These are phyloP conservation scores for Barnettozyma populi DNA, from an alignment of 805 yeast genomes.

Conservation along the genomic window DNA sequence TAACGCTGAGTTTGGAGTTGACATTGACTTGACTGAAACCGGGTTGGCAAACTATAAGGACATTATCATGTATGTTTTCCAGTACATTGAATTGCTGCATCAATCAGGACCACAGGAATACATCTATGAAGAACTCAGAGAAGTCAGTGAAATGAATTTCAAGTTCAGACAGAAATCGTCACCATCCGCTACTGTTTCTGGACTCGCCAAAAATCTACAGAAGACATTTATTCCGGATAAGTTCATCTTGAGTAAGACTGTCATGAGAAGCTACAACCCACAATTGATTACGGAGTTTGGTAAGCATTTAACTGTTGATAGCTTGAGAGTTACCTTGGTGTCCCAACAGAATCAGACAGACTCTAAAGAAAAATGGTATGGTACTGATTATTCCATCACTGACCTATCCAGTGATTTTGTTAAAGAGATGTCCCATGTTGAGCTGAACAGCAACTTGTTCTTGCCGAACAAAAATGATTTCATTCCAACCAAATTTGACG, in stretches of 20 bases:
- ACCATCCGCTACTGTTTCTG: constrained; percentile 69
- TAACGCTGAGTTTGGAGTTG: constrained; percentile 60
- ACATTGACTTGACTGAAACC: constrained; percentile 66
- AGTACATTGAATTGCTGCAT: constrained; percentile 62
- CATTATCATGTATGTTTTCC: constrained; percentile 56
- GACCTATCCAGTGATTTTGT: constrained; percentile 38
- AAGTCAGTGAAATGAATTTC: constrained; percentile 63
- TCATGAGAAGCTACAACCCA: constrained; percentile 56
- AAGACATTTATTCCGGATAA: constrained; percentile 57
- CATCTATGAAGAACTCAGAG: constrained; percentile 73
- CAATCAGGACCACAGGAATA: constrained; percentile 63
- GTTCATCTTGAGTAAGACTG: constrained; percentile 49
- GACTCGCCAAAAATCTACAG: constrained; percentile 57
- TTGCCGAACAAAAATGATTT: constrained; percentile 75
- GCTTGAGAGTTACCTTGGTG: constrained; percentile 54
- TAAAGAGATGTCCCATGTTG: constrained; percentile 28
- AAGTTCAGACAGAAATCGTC: constrained; percentile 74
- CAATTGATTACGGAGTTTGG: constrained; percentile 45
- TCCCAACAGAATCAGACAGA: constrained; percentile 48
- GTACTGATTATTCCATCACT: constrained; percentile 63
- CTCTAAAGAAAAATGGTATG: constrained; percentile 78
- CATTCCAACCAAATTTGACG: constrained; percentile 72
- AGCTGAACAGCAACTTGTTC: constrained; percentile 35
- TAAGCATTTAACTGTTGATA: constrained; percentile 45
- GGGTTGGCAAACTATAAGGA: constrained; percentile 64